Evolutionary conservation across 2,329 filamentous ascomycete species (phyloP).

Genomic region (Scopulariopsis brevicaulis): DNA sequence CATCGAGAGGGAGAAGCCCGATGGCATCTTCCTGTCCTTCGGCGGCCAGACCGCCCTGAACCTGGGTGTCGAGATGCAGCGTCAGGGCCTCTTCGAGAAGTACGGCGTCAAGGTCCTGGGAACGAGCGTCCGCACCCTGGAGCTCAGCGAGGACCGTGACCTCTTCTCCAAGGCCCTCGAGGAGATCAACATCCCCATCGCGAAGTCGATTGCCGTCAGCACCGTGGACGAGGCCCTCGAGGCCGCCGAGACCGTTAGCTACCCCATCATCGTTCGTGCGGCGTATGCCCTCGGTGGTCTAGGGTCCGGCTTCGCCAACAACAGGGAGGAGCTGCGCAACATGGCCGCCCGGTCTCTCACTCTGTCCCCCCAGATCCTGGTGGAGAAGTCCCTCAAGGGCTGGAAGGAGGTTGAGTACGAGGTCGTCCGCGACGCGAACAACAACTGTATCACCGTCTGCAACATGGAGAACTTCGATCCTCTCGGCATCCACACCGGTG

Average conservation of each 20-base stretch:
- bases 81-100: constrained; percentile 87
- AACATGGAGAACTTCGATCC: constrained; percentile 82
- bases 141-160: constrained; percentile 81
- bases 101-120: constrained; percentile 93
- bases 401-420: constrained; percentile 99
- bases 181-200: constrained; percentile 95
- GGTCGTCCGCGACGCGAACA: constrained; percentile 89
- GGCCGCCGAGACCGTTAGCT: constrained; percentile 78
- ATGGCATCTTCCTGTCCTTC: constrained; percentile 95
- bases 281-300: constrained; percentile 94
- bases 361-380: constrained; percentile 88
- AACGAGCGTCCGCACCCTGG: constrained; percentile 86
- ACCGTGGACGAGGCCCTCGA: constrained; percentile 87
- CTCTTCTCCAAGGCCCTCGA: constrained; percentile 91
- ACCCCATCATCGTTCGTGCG: constrained; percentile 95
- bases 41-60: constrained; percentile 96
- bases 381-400: constrained; percentile 97
- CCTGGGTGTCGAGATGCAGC: constrained; percentile 93
- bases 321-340: constrained; percentile 86
- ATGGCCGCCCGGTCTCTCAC: constrained; percentile 87
- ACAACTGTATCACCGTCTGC: constrained; percentile 99
- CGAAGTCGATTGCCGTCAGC: constrained; percentile 84
- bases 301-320: constrained; percentile 91
- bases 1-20: constrained; percentile 89
- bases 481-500: constrained; percentile 92